Evolutionary conservation across 106 monocot genomes (phyloP).

Genomic region (Ottelia alismoides): DNA sequence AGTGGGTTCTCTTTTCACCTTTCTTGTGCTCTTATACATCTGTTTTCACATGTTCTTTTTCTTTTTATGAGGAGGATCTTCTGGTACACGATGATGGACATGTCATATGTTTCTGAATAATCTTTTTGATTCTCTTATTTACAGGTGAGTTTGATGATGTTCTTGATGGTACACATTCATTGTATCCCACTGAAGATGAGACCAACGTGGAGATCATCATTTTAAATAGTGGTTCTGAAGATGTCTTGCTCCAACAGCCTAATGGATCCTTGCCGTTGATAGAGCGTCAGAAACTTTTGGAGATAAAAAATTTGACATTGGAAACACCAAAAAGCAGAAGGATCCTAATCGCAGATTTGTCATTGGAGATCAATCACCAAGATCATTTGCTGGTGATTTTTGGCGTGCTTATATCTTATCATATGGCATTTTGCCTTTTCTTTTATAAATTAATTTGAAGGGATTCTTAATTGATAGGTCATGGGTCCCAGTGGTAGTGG

Average conservation of each 20-base stretch:
- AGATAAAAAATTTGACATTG: conserved; percentile 71
- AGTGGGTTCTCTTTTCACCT: too few relatives aligned
- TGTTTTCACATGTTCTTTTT: too few relatives aligned
- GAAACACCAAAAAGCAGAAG: conserved; percentile 61
- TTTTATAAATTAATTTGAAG: too few relatives aligned
- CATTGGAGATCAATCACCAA: conserved; percentile 46
- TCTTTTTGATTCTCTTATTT: conserved; percentile 1
- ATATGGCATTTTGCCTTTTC: too few relatives aligned
- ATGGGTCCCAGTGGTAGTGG: conserved; percentile 97
- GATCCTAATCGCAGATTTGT: conserved; percentile 54
- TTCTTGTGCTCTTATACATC: too few relatives aligned
- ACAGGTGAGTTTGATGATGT: conserved; percentile 95
- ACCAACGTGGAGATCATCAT: conserved; percentile 31
- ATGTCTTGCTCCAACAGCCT: conserved; percentile 19
- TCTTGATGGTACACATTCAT: conserved; percentile 50
- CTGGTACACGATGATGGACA: too few relatives aligned
- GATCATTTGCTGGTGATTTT: conserved; percentile 74
- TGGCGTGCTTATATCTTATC: neutral
- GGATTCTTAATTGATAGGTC: conserved; percentile 39
- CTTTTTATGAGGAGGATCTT: too few relatives aligned
- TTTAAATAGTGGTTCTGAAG: conserved; percentile 8
- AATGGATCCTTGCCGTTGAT: conserved; percentile 37
- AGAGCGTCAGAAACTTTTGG: conserved; percentile 29
- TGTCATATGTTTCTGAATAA: too few relatives aligned
- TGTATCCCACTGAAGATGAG: conserved; percentile 12